A percentile compares a stretch with the other conserved stretches of the same genome.
Conservation (phyloP, 306 rosid species). For the Pyrus bretschneideri region DNA sequence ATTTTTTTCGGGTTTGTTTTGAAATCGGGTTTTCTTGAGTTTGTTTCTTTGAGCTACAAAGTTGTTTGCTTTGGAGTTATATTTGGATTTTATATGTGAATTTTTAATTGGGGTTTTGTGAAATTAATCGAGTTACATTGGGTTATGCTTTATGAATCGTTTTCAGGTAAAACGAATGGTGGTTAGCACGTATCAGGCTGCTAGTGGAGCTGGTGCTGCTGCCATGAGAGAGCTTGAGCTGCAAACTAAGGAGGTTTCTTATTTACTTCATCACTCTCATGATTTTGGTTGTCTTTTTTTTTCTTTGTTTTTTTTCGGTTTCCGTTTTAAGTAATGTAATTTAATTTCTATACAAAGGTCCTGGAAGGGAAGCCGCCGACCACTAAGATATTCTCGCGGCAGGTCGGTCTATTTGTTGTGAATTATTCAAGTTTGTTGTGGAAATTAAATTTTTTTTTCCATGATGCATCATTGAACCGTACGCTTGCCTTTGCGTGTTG, state of each 20-base stretch:
- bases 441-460: background rate
- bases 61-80: background rate
- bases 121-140: background rate
- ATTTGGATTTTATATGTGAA: background rate
- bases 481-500: conserved; percentile 23
- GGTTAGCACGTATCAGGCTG: conserved; percentile 96
- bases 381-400: conserved; percentile 65
- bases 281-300: background rate
- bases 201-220: conserved; percentile 99
- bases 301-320: background rate
- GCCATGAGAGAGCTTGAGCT: conserved; percentile 95
- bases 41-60: background rate
- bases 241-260: conserved; percentile 87
- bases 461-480: conserved; percentile 1
- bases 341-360: conserved; percentile 36
- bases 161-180: conserved; percentile 84
- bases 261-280: conserved; percentile 1
- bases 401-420: conserved; percentile 40
- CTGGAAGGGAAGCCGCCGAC: conserved; percentile 76
- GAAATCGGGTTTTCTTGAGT: background rate
- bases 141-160: conserved; percentile 7
- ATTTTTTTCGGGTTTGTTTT: background rate
- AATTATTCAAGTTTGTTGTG: background rate
- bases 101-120: background rate
- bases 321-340: background rate